phyloP scores from a whole-genome alignment of 768 basidiomycete genomes.

The Mycena albidolilacea region DNA sequence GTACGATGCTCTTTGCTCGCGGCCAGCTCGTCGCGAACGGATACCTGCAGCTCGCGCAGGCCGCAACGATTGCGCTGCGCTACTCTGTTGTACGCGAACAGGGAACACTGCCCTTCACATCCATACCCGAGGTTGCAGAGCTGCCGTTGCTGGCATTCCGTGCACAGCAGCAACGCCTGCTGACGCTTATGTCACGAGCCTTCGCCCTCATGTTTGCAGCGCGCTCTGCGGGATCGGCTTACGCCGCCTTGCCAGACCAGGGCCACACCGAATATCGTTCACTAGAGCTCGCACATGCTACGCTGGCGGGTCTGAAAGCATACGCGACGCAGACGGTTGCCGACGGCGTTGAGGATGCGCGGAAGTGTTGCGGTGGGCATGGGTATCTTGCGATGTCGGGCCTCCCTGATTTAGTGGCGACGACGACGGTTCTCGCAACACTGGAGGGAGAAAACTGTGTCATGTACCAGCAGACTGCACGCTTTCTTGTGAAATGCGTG shows the following conservation, averaged over 20 bases:
- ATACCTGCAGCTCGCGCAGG: conserved; percentile 45
- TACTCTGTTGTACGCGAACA: too few relatives aligned
- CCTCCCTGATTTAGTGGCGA: conserved; percentile 40
- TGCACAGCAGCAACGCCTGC: conserved; percentile 44
- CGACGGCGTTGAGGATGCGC: conserved; percentile 46
- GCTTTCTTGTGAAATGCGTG: conserved; percentile 44
- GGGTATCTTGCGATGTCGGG: conserved; percentile 46
- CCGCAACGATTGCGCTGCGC: conserved; percentile 44
- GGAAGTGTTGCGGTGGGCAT: conserved; percentile 46
- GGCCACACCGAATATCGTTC: neutral
- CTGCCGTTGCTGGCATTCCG: conserved; percentile 42
- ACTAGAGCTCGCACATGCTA: conserved; percentile 39
- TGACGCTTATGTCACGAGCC: conserved; percentile 38
- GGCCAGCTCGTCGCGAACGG: conserved; percentile 33
- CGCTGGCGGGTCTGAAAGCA: conserved; percentile 43
- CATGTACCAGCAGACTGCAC: conserved; percentile 48
- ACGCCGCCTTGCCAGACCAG: conserved; percentile 33
- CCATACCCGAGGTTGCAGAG: conserved; percentile 22
- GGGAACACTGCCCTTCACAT: conserved; percentile 38
- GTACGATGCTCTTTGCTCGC: conserved; percentile 44
- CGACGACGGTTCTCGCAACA: conserved; percentile 39
- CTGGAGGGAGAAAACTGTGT: conserved; percentile 48
- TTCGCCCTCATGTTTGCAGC: conserved; percentile 43
- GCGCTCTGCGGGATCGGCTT: conserved; percentile 30
- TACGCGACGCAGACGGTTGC: conserved; percentile 42